Percentiles rank a stretch among this genome's conserved stretches.
Evolutionary conservation across 306 rosid genomes (phyloP).

Genomic region (Gastrolobium bilobum): DNA sequence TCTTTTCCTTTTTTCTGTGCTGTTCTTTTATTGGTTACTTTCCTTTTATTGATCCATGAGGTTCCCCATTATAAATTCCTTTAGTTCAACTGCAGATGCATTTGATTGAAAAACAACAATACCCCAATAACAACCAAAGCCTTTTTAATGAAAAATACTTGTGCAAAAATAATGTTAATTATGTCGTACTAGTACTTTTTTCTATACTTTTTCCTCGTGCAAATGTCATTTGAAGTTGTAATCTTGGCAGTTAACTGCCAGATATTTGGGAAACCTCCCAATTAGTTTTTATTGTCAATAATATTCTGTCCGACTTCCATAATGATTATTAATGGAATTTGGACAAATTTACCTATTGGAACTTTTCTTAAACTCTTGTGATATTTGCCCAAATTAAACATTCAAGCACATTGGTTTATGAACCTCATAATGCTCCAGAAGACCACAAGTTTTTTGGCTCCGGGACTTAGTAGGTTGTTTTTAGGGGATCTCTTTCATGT

Average conservation of each 20-base stretch:
- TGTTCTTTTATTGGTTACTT: neutral
- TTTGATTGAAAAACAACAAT: neutral
- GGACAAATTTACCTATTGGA: neutral
- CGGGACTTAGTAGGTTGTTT: no score
- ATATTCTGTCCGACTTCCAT: conserved; percentile 13
- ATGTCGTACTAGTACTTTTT: neutral
- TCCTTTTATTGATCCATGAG: neutral
- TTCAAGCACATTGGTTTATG: neutral
- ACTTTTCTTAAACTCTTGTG: neutral
- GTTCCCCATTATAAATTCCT: neutral
- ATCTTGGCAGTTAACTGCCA: neutral
- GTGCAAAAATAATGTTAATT: neutral
- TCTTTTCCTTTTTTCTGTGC: neutral
- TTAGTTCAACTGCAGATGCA: neutral
- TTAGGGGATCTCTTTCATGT: no score
- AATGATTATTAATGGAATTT: neutral
- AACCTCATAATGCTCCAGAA: no score
- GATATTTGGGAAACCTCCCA: conserved; percentile 4
- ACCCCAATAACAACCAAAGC: neutral
- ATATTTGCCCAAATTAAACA: conserved; percentile 5
- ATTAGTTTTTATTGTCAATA: neutral
- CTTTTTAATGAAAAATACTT: neutral
- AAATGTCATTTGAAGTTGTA: conserved; percentile 11
- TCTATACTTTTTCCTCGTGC: conserved; percentile 5
- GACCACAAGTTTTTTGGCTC: no score